Base-by-base conservation (phyloP, 306 rosid species). In the Rosa multiflora region DNA sequence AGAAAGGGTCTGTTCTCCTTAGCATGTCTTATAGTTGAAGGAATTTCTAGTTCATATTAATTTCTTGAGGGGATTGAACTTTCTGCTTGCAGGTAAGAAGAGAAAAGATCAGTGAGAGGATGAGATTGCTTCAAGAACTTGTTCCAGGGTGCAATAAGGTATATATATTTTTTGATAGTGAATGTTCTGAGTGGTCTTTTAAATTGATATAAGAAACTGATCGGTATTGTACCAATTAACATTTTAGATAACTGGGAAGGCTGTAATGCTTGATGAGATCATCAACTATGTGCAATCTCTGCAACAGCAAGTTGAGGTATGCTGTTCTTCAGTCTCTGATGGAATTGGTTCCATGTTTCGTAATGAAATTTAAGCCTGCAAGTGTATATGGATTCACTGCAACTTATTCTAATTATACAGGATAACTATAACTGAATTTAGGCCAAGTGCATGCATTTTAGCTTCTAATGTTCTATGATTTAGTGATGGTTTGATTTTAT, bases 131-230 rank as follows among this genome's bases (percentile, higher is more conserved):
- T 81, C 99, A 96, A 86, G 99, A 96, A 82, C 98, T 96, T 81
- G 99, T 96, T 86, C 99, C 99, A 0, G 99, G 99, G 48, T 96
- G 99, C 90, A 96, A 91, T 79, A 96, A 96, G 98, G 99, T 96
- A 67, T 18, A 67, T 18, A 67, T 17, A 78, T 70, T 69, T 37
- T 51, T 20, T 70, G 76, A 43, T 51, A 56, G 51, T 67, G 70
- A 75, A 46, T 52, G 46, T 53, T 75, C 74, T 64, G 76, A 74
- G 9, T 49, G 66, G 61, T 82, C 78, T 81, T 78, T 73, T 73
- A 14, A 70, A 71, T 72, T 35, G 85, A 55, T 35, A 32, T 51
- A 39, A 13, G 55, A 52, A 6, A 58, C 78, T 76, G 12, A 61
- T 82, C 58, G 44, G 26, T 75, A 83, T 73, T 8, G n/a, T 74